These are phyloP conservation scores for Trichoderma sp. DNA, from an alignment of 2,329 filamentous ascomycete species.

Conservation along the genomic window DNA sequence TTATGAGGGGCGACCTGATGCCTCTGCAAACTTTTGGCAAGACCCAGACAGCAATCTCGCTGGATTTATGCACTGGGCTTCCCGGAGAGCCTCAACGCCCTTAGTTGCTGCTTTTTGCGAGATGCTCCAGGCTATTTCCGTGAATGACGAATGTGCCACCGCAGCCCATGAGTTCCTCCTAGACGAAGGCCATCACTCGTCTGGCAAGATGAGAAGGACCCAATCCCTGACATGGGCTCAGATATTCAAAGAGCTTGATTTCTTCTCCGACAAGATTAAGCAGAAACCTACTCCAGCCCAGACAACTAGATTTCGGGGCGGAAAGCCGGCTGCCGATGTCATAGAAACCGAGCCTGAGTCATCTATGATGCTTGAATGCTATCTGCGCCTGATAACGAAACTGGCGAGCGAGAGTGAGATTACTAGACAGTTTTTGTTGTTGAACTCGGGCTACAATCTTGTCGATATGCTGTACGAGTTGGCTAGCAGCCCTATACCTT, in stretches of 20 bases:
- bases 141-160: conserved; percentile 78
- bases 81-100: conserved; percentile 90
- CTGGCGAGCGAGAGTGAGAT: conserved; percentile 72
- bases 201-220: conserved; percentile 77
- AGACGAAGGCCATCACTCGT: conserved; percentile 75
- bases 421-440: conserved; percentile 73
- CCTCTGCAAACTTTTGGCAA: conserved; percentile 86
- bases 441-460: conserved; percentile 65
- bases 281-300: conserved; percentile 61
- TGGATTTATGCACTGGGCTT: conserved; percentile 97
- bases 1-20: conserved; percentile 82
- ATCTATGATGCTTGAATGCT: conserved; percentile 94
- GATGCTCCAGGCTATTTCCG: conserved; percentile 86
- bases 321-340: conserved; percentile 64
- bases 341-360: conserved; percentile 87
- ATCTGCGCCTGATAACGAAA: conserved; percentile 83
- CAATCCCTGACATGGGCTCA: conserved; percentile 90
- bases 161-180: conserved; percentile 86
- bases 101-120: conserved; percentile 95
- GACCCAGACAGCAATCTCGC: conserved; percentile 91
- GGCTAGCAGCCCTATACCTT: conserved; percentile 73
- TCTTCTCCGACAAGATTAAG: conserved; percentile 77
- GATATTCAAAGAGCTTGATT: conserved; percentile 86
- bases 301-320: conserved; percentile 50
- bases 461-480: conserved; percentile 76